phyloP scores from a whole-genome alignment of 805 yeast species.

The Priceomyces melissophilus region DNA sequence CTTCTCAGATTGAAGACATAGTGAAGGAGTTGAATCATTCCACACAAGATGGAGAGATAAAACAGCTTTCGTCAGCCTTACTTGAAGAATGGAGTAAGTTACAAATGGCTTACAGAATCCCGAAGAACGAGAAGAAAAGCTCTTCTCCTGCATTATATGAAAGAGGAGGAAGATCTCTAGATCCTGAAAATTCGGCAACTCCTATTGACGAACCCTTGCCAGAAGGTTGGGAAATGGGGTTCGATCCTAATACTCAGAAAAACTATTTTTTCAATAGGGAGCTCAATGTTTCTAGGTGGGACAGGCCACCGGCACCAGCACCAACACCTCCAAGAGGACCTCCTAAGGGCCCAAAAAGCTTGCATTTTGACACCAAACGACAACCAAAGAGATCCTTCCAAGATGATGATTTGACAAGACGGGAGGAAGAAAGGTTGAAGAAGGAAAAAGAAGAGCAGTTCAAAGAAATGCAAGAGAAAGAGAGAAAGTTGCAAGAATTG shows the following conservation, averaged over 20 bases:
- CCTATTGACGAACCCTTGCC: slow-evolving; percentile 41
- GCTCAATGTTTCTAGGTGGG: slow-evolving; percentile 55
- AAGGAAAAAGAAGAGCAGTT: slow-evolving; percentile 30
- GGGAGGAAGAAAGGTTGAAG: slow-evolving; percentile 34
- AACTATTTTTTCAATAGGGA: slow-evolving; percentile 55
- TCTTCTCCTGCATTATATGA: slow-evolving; percentile 13
- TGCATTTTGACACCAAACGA: slow-evolving; percentile 12
- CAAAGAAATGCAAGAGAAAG: slow-evolving; percentile 31
- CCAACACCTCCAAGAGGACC: slow-evolving; percentile 29
- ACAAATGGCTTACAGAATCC: slow-evolving; percentile 82
- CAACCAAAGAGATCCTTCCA: slow-evolving; percentile 7
- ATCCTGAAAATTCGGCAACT: slow-evolving; percentile 13
- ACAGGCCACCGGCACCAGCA: slow-evolving; percentile 43
- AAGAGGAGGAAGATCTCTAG: slow-evolving; percentile 20
- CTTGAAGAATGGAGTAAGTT: slow-evolving; percentile 67
- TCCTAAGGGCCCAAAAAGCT: slow-evolving; percentile 16
- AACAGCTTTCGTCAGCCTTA: slow-evolving; percentile 40
- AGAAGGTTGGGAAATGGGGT: slow-evolving; percentile 63
- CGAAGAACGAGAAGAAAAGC: slow-evolving; percentile 38
- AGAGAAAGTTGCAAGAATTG: slow-evolving; percentile 32
- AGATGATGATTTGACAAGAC: slow-evolving; percentile 22
- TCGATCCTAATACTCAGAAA: slow-evolving; percentile 41
- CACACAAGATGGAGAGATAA: slow-evolving; percentile 23
- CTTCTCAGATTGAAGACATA: slow-evolving; percentile 67
- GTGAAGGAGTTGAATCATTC: slow-evolving; percentile 41